Conservation (phyloP, 1,139 yeast species). For the Yamadazyma jaroonii region DNA sequence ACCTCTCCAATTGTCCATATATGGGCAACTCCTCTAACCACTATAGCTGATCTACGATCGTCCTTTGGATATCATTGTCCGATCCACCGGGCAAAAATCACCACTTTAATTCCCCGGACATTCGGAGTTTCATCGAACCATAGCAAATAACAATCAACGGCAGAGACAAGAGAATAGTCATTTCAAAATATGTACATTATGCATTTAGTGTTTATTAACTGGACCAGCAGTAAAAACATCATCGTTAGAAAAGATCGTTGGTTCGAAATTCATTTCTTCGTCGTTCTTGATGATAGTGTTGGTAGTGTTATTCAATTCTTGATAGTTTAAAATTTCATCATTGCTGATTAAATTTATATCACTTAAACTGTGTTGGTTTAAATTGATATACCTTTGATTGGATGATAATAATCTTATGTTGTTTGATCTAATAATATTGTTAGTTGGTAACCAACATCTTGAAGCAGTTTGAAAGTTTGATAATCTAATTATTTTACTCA, state of each 20-base stretch:
- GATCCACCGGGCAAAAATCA: too few relatives aligned
- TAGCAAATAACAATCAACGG: too few relatives aligned
- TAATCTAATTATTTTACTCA: constrained; percentile 36
- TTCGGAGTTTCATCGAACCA: too few relatives aligned
- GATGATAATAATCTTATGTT: constrained; percentile 31
- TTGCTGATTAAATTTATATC: constrained; percentile 35
- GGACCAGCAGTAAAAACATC: constrained; percentile 48
- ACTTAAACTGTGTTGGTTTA: constrained; percentile 27
- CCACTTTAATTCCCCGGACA: too few relatives aligned
- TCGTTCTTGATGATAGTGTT: constrained; percentile 14
- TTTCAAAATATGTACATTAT: too few relatives aligned
- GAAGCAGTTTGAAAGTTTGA: constrained; percentile 43
- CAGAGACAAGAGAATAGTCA: too few relatives aligned
- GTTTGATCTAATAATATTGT: constrained; percentile 6
- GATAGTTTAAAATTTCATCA: constrained; percentile 29
- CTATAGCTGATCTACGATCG: too few relatives aligned
- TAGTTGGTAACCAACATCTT: constrained; percentile 44
- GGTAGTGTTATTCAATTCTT: constrained; percentile 11
- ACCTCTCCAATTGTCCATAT: too few relatives aligned
- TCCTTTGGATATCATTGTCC: too few relatives aligned
- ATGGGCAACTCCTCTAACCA: too few relatives aligned
- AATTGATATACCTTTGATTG: constrained; percentile 36
- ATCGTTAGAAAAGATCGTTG: constrained; percentile 39
- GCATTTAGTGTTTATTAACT: constrained; percentile 12
- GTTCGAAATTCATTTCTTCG: constrained; percentile 38